A percentile compares a stretch with the other conserved stretches of the same genome.
These are phyloP conservation scores for Neurospora sp. DNA, from an alignment of 495 filamentous ascomycete species.

Conservation along the genomic window DNA sequence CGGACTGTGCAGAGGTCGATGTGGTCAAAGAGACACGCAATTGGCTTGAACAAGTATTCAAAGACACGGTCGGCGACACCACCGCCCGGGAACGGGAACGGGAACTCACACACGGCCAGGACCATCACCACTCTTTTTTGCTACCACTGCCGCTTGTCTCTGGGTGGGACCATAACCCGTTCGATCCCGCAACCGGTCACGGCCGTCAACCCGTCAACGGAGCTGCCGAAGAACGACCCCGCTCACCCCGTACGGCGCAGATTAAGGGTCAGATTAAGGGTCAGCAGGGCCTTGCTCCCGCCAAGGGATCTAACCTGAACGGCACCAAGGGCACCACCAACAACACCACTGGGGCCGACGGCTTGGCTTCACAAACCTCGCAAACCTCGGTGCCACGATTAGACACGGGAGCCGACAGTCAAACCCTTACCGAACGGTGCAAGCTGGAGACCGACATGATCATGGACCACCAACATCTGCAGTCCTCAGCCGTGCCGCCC, in stretches of 20 bases:
- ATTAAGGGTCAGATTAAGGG: not conserved
- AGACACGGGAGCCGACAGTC: conserved; percentile 29
- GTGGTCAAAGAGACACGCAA: not conserved
- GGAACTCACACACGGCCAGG: not conserved
- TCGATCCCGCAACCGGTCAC: not conserved
- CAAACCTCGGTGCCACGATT: conserved; percentile 21
- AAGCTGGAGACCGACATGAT: conserved; percentile 25
- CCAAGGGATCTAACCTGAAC: not conserved
- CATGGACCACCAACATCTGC: conserved; percentile 28
- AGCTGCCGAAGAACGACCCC: not conserved
- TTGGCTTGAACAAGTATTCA: not conserved
- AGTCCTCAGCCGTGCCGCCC: conserved; percentile 11
- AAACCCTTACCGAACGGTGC: conserved; percentile 33
- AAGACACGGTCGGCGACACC: not conserved
- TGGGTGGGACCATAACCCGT: not conserved
- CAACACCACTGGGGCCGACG: not conserved
- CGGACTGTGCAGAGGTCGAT: not conserved
- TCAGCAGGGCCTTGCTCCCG: not conserved
- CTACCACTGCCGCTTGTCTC: not conserved
- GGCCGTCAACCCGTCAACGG: not conserved
- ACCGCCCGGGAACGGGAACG: not conserved
- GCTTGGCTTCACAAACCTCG: not conserved
- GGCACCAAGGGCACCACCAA: not conserved
- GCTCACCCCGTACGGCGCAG: not conserved
- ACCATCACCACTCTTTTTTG: not conserved